Percentiles rank a stretch among this genome's conserved stretches.
Conservation (phyloP, 495 filamentous ascomycete species). For the Lineolata rhizophorae region DNA sequence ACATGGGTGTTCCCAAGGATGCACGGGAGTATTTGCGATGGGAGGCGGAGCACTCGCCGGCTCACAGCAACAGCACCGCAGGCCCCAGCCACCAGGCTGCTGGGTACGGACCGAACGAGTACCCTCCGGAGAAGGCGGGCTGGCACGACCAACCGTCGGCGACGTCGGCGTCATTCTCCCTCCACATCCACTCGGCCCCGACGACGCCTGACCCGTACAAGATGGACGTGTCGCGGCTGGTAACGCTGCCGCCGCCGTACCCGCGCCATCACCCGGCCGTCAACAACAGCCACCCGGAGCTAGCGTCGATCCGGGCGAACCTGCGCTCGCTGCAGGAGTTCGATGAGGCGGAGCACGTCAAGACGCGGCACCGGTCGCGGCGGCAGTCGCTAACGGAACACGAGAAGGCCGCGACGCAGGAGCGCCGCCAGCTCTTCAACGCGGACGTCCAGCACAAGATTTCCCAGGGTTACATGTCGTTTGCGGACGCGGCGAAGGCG, state of each 20-base stretch:
- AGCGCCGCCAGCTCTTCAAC: slow-evolving; percentile 28
- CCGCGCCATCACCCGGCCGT: slow-evolving; percentile 86
- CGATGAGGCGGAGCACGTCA: slow-evolving; percentile 43
- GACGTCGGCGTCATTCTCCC: slow-evolving; percentile 12
- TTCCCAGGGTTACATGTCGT: slow-evolving; percentile 49
- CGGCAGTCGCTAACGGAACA: slow-evolving; percentile 21
- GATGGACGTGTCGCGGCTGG: slow-evolving; percentile 74
- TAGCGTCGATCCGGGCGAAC: slow-evolving; percentile 50
- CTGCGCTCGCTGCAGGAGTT: slow-evolving; percentile 62
- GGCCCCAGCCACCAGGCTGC: slow-evolving; percentile 13
- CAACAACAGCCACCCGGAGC: slow-evolving; percentile 82
- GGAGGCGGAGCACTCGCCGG: slow-evolving; percentile 14
- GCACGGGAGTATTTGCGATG: slow-evolving; percentile 46
- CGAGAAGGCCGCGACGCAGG: slow-evolving; percentile 24
- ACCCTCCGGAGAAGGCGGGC: slow-evolving; percentile 67
- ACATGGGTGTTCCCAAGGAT: slow-evolving; percentile 72
- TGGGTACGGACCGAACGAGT: slow-evolving; percentile 41
- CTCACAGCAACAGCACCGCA: slow-evolving; percentile 5
- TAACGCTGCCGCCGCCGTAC: slow-evolving; percentile 84
- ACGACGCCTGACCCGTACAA: slow-evolving; percentile 24
- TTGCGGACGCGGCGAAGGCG: slow-evolving; percentile 58
- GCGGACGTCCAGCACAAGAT: slow-evolving; percentile 54
- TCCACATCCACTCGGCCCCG: slow-evolving; percentile 15
- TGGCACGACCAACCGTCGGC: slow-evolving; percentile 40
- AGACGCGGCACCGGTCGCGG: slow-evolving; percentile 19